A percentile compares a stretch with the other conserved stretches of the same genome.
These are phyloP conservation scores for Wickerhamomyces bovis DNA, from an alignment of 805 yeast species.

Conservation along the genomic window DNA sequence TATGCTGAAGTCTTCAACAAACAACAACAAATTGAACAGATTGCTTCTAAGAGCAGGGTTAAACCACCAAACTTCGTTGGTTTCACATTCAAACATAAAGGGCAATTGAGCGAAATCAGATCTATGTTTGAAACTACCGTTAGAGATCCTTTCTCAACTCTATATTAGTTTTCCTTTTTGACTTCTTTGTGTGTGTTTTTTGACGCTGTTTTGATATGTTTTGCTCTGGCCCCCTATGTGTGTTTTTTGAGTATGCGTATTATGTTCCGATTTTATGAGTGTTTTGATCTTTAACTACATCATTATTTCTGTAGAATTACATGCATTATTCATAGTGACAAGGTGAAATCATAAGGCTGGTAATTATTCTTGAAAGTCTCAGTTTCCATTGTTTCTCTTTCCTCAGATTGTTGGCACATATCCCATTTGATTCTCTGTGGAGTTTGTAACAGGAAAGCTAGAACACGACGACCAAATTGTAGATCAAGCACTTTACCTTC, in stretches of 20 bases:
- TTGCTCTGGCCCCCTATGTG: neutral
- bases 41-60: slow-evolving; percentile 60
- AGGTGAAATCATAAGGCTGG: slow-evolving; percentile 47
- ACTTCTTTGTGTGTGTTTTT: neutral
- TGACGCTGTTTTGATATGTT: neutral
- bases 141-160: slow-evolving; percentile 25
- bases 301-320: neutral
- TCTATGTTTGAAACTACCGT: slow-evolving; percentile 19
- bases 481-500: slow-evolving; percentile 49
- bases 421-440: slow-evolving; percentile 73
- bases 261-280: slow-evolving; percentile 1
- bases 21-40: slow-evolving; percentile 74
- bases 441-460: slow-evolving; percentile 55
- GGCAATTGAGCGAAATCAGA: slow-evolving; percentile 23
- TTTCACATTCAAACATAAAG: slow-evolving; percentile 86
- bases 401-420: slow-evolving; percentile 57
- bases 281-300: neutral
- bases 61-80: slow-evolving; percentile 79
- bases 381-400: slow-evolving; percentile 61
- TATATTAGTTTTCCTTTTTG: slow-evolving; percentile 13
- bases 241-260: neutral
- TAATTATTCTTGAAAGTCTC: slow-evolving; percentile 53
- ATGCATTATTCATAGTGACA: slow-evolving; percentile 5
- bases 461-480: slow-evolving; percentile 78
- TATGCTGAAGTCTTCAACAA: slow-evolving; percentile 96